Base-by-base conservation (phyloP, 441 rosid genomes). In the Capsella rubella region DNA sequence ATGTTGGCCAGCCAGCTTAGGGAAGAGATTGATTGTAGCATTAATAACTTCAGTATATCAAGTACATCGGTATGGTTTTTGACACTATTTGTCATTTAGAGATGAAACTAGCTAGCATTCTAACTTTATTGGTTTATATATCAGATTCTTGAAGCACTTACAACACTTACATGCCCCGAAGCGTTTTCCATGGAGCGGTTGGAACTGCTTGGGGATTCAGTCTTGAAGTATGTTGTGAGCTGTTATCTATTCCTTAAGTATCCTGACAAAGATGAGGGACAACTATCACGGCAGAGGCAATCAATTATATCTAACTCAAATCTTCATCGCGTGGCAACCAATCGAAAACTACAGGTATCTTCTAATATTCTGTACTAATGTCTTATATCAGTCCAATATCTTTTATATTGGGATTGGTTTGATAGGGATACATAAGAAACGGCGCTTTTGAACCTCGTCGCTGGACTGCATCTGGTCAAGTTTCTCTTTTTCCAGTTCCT, bases 131-230 rank as follows among this genome's bases (percentile, higher is more conserved):
- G 54, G 15, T 56, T 63, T 25, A 63, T 14, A 72, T 63, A 66
- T 80, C 72, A 95, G 99, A 82, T 95, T 57, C 82, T 95, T 76
- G 96, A 89, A 82, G 97, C 98, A 35, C 69, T 93, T 65, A 91
- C 99, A 67, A 84, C 98, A 29, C 84, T 82, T 45, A 80, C 91
- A 84, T 83, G 93, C 66, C 71, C 86, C 58, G 97, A 95, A 80
- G 78, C 75, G 13, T 93, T 91, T 84, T 95, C 99, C 37, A 85
- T 95, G 96, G 99, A 95, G 82, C 88, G 99, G n/a, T 70, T 95
- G 84, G 99, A 95, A 81, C 82, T 93, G 79, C 97, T 95, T 8
- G 99, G 99, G 35, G 99, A 95, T 82, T 95, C 99, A 10, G 91
- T 93, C 69, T 78, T 95, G 51, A 95, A 93, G 82, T 95, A 91